Percentiles rank a stretch among this genome's conserved stretches.
Evolutionary conservation across 768 basidiomycete species (phyloP).

Genomic region (Mycena maculata): DNA sequence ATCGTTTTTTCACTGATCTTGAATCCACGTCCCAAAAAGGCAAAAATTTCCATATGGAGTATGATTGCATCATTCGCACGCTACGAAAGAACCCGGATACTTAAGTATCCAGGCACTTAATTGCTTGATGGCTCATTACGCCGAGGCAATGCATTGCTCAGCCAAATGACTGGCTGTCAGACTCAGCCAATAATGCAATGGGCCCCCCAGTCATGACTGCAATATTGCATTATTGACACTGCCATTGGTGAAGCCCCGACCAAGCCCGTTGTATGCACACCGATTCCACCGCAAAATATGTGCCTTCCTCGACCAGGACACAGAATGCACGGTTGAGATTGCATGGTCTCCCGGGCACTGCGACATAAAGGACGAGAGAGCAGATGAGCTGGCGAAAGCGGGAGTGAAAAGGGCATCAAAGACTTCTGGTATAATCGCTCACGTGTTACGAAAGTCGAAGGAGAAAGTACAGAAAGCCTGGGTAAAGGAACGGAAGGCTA

Average conservation of each 20-base stretch:
- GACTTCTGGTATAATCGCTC: constrained; percentile 20
- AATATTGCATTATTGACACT: constrained; percentile 15
- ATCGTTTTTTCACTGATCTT: too few relatives aligned
- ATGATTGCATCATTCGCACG: too few relatives aligned
- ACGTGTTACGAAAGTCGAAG: constrained; percentile 30
- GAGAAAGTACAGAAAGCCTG: constrained; percentile 12
- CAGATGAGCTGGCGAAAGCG: constrained; percentile 40
- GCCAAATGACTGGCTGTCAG: background rate
- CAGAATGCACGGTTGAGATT: constrained; percentile 13
- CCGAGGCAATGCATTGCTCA: background rate
- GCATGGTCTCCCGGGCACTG: constrained; percentile 40
- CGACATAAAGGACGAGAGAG: constrained; percentile 37
- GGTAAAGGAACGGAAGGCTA: constrained; percentile 28
- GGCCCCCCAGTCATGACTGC: background rate
- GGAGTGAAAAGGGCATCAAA: constrained; percentile 22
- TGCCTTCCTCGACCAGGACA: constrained; percentile 26
- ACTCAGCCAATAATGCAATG: background rate
- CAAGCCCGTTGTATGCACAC: too few relatives aligned
- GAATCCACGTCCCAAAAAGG: too few relatives aligned
- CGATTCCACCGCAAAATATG: too few relatives aligned
- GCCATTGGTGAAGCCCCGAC: constrained; percentile 16
- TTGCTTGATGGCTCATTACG: background rate
- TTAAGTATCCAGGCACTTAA: too few relatives aligned
- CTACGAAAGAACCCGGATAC: too few relatives aligned
- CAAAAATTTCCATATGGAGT: too few relatives aligned